Conservation (phyloP, 176 grass and related monocot species). For the Zoysia pacifica region DNA sequence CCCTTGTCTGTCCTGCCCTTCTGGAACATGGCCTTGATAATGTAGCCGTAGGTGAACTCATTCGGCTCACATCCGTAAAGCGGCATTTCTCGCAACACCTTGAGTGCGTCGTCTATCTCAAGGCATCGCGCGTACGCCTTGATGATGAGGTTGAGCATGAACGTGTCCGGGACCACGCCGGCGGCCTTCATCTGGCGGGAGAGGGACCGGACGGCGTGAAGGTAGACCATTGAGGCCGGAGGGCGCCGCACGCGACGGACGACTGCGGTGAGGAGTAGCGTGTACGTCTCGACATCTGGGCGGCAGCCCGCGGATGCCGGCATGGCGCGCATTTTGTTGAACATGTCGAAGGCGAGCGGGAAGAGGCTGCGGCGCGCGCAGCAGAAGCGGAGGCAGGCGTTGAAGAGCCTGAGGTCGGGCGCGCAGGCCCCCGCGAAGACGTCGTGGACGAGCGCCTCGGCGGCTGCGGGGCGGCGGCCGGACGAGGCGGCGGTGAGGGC, state of each 20-base stretch:
- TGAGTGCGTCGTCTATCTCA: slow-evolving; percentile 81
- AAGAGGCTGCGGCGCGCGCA: slow-evolving; percentile 78
- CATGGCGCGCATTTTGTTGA: slow-evolving; percentile 76
- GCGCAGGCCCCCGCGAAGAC: slow-evolving; percentile 75
- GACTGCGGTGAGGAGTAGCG: slow-evolving; percentile 67
- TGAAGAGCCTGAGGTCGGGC: slow-evolving; percentile 69
- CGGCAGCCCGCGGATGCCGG: slow-evolving; percentile 44
- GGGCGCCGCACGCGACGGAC: slow-evolving; percentile 72
- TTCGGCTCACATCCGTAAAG: slow-evolving; percentile 82
- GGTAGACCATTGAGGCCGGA: slow-evolving; percentile 74
- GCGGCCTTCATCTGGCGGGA: slow-evolving; percentile 84
- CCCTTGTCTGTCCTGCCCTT: slow-evolving; percentile 69
- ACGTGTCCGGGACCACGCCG: slow-evolving; percentile 86
- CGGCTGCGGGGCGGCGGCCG: slow-evolving; percentile 54
- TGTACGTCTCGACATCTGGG: slow-evolving; percentile 74
- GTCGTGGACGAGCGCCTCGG: slow-evolving; percentile 73
- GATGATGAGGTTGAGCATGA: slow-evolving; percentile 84
- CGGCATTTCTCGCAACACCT: slow-evolving; percentile 80
- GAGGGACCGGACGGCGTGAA: slow-evolving; percentile 73
- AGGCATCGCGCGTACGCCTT: slow-evolving; percentile 75
- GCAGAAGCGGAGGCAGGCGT: slow-evolving; percentile 80
- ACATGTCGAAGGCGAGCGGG: slow-evolving; percentile 79
- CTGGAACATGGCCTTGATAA: slow-evolving; percentile 82
- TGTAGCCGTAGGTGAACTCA: slow-evolving; percentile 80
- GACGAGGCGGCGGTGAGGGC: slow-evolving; percentile 59